These are phyloP conservation scores for Boletus eberwhitei DNA, from an alignment of 768 basidiomycete species.

Conservation along the genomic window DNA sequence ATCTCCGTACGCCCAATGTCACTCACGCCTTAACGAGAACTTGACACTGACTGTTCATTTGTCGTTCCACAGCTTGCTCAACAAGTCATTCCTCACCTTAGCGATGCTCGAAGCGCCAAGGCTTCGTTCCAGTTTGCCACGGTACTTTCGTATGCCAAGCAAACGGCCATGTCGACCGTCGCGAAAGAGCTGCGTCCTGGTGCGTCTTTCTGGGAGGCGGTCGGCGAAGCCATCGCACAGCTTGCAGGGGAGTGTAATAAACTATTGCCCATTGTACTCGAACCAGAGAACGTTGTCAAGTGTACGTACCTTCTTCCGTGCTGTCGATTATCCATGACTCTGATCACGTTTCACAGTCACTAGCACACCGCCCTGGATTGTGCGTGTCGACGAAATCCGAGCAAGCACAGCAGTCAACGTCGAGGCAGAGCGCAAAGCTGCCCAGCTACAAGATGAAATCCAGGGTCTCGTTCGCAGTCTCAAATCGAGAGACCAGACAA, in stretches of 20 bases:
- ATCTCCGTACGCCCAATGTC: conserved; percentile 59
- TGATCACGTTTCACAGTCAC: conserved; percentile 45
- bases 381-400: conserved; percentile 79
- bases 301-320: conserved; percentile 43
- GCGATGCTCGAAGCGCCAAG: conserved; percentile 76
- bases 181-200: conserved; percentile 66
- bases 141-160: conserved; percentile 66
- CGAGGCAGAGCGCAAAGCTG: conserved; percentile 87
- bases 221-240: conserved; percentile 64
- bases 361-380: conserved; percentile 81
- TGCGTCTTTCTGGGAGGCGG: conserved; percentile 71
- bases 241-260: conserved; percentile 69
- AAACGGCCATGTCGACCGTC: conserved; percentile 69
- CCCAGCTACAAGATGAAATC: conserved; percentile 85
- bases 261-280: conserved; percentile 67
- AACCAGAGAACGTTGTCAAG: conserved; percentile 74
- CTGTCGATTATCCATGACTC: background rate
- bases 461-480: conserved; percentile 82
- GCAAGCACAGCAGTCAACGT: conserved; percentile 79
- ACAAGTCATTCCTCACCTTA: conserved; percentile 81
- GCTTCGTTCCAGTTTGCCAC: conserved; percentile 70
- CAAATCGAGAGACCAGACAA: conserved; percentile 83
- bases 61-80: conserved; percentile 70
- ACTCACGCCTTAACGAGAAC: background rate
- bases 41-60: background rate